These are phyloP conservation scores for Cystobasidium pallidum DNA, from an alignment of 1,284 basidiomycete genomes.

Conservation along the genomic window DNA sequence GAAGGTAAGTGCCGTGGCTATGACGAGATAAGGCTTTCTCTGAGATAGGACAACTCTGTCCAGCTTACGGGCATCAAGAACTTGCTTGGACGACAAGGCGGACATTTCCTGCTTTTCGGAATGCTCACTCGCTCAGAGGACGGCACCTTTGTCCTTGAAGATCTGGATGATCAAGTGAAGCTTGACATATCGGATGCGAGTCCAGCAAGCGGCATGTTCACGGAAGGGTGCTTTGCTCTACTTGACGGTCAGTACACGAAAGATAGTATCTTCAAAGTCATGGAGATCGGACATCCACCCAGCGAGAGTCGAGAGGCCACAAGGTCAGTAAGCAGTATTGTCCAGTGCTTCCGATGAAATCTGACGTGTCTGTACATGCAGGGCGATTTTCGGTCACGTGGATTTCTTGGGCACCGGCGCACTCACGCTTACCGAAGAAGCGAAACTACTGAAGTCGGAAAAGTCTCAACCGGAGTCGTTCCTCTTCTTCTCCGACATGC, in stretches of 20 bases:
- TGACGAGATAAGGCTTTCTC: background rate
- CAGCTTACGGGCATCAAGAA: constrained; percentile 96
- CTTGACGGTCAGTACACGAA: constrained; percentile 96
- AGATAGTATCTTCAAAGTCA: constrained; percentile 81
- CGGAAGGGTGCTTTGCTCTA: constrained; percentile 91
- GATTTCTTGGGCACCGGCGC: constrained; percentile 93
- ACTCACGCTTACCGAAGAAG: constrained; percentile 89
- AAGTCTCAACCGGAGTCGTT: constrained; percentile 65
- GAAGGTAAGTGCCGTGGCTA: constrained; percentile 64
- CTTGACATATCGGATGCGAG: constrained; percentile 87
- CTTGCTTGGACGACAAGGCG: constrained; percentile 83
- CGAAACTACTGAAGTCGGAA: constrained; percentile 52
- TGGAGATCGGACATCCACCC: constrained; percentile 95
- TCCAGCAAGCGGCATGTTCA: constrained; percentile 94
- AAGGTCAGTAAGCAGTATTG: constrained; percentile 58
- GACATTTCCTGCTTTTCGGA: constrained; percentile 90
- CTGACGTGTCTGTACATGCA: constrained; percentile 53
- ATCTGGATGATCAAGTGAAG: constrained; percentile 86
- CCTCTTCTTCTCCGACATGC: constrained; percentile 92
- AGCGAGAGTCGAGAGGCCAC: constrained; percentile 82
- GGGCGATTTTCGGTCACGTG: constrained; percentile 87
- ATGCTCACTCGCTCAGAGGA: constrained; percentile 89
- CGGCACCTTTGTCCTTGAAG: constrained; percentile 87
- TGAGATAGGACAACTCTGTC: background rate
- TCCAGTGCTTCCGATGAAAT: background rate